phyloP scores from a whole-genome alignment of 2,329 filamentous ascomycete genomes.

The Thelonectria blattea region DNA sequence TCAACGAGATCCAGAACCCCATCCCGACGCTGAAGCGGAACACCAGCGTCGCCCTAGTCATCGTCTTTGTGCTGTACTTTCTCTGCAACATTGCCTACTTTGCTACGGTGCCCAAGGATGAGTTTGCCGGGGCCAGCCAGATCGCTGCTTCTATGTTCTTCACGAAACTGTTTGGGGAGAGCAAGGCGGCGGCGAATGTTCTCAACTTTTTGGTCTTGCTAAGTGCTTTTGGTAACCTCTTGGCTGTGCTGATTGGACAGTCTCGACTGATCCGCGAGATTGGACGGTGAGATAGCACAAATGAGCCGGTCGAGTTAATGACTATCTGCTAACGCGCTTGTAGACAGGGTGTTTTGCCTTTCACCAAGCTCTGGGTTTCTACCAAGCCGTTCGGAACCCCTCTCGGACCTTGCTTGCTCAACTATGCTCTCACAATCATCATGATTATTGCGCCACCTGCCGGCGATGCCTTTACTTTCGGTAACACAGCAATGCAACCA shows the following conservation, averaged over 20 bases:
- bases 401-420: conserved; percentile 61
- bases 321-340: background rate
- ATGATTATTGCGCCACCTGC: conserved; percentile 67
- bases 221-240: conserved; percentile 63
- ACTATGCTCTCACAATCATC: conserved; percentile 61
- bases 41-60: conserved; percentile 54
- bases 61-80: conserved; percentile 61
- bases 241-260: conserved; percentile 60
- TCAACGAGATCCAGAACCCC: conserved; percentile 67
- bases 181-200: conserved; percentile 53
- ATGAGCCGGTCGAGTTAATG: background rate
- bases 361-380: conserved; percentile 63
- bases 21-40: conserved; percentile 58
- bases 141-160: conserved; percentile 66
- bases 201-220: conserved; percentile 65
- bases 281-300: conserved; percentile 54
- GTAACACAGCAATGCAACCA: conserved; percentile 44
- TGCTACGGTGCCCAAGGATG: conserved; percentile 55
- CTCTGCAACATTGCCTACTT: conserved; percentile 67
- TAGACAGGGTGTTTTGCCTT: conserved; percentile 66
- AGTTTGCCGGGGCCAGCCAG: conserved; percentile 56
- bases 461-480: conserved; percentile 69
- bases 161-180: conserved; percentile 56
- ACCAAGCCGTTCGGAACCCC: conserved; percentile 69
- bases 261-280: conserved; percentile 65